A percentile compares a stretch with the other conserved stretches of the same genome.
Conservation (phyloP, 345 rosid species). For the Gossypium arboreum region DNA sequence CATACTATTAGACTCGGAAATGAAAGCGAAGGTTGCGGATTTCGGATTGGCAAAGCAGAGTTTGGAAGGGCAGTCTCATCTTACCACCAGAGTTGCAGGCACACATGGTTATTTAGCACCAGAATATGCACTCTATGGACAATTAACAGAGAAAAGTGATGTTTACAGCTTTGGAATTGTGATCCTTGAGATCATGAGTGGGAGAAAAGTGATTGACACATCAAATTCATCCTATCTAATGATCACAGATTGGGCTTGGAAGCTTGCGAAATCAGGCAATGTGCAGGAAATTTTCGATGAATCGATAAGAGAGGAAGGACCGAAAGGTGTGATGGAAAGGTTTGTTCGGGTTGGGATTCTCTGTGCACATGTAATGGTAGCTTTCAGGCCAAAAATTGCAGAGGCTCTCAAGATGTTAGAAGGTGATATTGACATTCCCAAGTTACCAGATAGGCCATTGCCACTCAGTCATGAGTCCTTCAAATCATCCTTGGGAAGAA, state of each 20-base stretch:
- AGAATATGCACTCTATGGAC: conserved; percentile 59
- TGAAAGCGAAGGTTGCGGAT: conserved; percentile 50
- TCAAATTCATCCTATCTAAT: conserved; percentile 32
- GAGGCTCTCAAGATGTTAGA: conserved; percentile 54
- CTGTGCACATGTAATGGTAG: conserved; percentile 62
- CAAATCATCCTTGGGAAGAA: conserved; percentile 20
- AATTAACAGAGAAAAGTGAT: conserved; percentile 57
- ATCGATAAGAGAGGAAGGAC: conserved; percentile 39
- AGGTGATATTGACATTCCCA: conserved; percentile 64
- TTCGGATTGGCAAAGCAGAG: conserved; percentile 58
- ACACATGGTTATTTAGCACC: conserved; percentile 66
- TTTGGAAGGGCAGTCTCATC: conserved; percentile 53
- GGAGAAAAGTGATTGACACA: conserved; percentile 50
- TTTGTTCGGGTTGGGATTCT: conserved; percentile 59
- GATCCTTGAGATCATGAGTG: conserved; percentile 53
- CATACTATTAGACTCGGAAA: conserved; percentile 45
- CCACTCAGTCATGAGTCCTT: conserved; percentile 53
- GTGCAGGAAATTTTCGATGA: conserved; percentile 35
- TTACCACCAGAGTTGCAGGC: conserved; percentile 61
- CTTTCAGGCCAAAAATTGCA: conserved; percentile 53
- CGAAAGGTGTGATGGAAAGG: conserved; percentile 54
- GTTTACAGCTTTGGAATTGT: conserved; percentile 64
- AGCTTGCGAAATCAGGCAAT: conserved; percentile 37
- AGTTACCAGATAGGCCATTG: conserved; percentile 57
- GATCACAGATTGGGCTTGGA: conserved; percentile 67